Base-by-base conservation (phyloP, 2,329 filamentous ascomycete genomes). In the Purpureocillium lavendulum region DNA sequence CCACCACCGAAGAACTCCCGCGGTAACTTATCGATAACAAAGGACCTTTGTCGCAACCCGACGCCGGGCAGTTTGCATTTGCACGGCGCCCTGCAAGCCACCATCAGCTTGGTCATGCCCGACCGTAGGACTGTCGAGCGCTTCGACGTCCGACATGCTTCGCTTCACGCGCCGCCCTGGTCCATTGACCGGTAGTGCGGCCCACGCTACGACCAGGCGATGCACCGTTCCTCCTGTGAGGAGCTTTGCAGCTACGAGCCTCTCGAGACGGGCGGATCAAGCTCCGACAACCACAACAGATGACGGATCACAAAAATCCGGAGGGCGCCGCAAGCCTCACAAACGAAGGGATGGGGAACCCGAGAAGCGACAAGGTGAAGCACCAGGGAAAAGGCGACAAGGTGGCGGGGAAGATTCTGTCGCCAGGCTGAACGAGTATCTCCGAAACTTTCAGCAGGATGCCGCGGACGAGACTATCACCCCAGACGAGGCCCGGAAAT, bases 111-210 rank as follows among this genome's bases (percentile, higher is more conserved):
- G 29, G 12, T 30, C 29, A 13, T 30, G 29, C 7, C 28, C 12
- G 24, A 16, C 7, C 15, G 21, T 24, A 18, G 21, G n/a, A 15
- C 17, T 21, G 33, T 33, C 15, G 17, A 18, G 33, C 30, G 16
- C 35, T 37, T 32, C 44, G 44, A 31, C 34, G 35, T 17, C 30
- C 36, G 40, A 49, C 39, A 61, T 61, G 58, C 53, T 61, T 50
- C 57, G 57, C 37, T 32, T 46, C 21, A 41, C 46, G 36, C 46
- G 47, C 30, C 38, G 44, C 21, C 39, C 39, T 36, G 47, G 49
- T 40, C 43, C 34, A 29, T 38, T 46, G 46, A 42, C 42, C 41
- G 45, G 36, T 18, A 37, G n/a, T 4, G 15, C 11, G 21, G 12
- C 14, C 28, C 33, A 16, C 28, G 26, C 15, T 16, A 24, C 18